Percentiles rank a stretch among this genome's conserved stretches.
These are phyloP conservation scores for Phaeotremella skinneri DNA, from an alignment of 768 basidiomycete species.

Conservation along the genomic window DNA sequence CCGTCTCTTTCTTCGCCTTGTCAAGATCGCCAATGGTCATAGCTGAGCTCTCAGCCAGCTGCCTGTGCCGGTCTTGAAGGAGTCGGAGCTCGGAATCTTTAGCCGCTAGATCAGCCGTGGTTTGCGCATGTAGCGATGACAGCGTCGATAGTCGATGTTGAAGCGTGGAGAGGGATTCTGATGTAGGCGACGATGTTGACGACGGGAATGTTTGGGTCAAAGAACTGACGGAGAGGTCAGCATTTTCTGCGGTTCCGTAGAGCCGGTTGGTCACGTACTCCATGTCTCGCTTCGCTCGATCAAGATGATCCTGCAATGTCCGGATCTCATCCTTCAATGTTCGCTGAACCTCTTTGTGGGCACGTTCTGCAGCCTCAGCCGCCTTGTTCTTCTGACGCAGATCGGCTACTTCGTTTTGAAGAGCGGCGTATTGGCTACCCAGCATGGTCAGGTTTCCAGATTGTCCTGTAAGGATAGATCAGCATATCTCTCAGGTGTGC, in stretches of 20 bases:
- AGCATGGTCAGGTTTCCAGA: slow-evolving; percentile 30
- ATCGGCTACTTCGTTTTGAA: slow-evolving; percentile 40
- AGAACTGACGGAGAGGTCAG: slow-evolving; percentile 28
- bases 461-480: slow-evolving; percentile 30
- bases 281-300: slow-evolving; percentile 45
- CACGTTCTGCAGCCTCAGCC: slow-evolving; percentile 34
- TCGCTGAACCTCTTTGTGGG: slow-evolving; percentile 29
- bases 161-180: slow-evolving; percentile 29
- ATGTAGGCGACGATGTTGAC: slow-evolving; percentile 12
- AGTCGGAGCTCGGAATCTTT: slow-evolving; percentile 32
- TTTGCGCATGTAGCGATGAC: slow-evolving; percentile 33
- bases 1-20: slow-evolving; percentile 28
- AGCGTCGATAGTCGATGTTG: slow-evolving; percentile 41
- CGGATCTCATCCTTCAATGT: slow-evolving; percentile 37
- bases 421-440: slow-evolving; percentile 25
- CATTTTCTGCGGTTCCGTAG: not conserved
- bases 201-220: slow-evolving; percentile 44
- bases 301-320: slow-evolving; percentile 40
- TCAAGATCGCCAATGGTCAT: slow-evolving; percentile 26
- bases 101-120: slow-evolving; percentile 28
- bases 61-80: slow-evolving; percentile 26
- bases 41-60: slow-evolving; percentile 24
- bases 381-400: slow-evolving; percentile 42
- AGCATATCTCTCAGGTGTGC: not conserved
- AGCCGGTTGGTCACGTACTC: slow-evolving; percentile 32